Percentiles rank a stretch among this genome's conserved stretches.
Evolutionary conservation across 257 asterid genomes (phyloP).

Genomic region (Lantana camara): DNA sequence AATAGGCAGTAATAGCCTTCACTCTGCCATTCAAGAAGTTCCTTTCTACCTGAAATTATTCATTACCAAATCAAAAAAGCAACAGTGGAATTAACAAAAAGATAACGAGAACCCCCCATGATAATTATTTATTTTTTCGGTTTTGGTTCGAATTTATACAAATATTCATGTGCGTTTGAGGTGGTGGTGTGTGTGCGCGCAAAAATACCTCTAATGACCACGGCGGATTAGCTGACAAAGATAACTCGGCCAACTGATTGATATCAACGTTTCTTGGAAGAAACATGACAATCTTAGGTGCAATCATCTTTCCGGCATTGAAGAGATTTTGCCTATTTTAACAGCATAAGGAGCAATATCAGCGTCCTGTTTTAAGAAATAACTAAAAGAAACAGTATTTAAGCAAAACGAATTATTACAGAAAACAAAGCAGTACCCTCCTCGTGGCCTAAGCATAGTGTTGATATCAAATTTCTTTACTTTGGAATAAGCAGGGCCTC

Average conservation of each 20-base stretch:
- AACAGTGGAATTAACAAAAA: neutral
- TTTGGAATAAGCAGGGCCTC: constrained; percentile 89
- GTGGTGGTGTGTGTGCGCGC: too few species aligned
- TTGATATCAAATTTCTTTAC: constrained; percentile 66
- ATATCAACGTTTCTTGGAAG: constrained; percentile 85
- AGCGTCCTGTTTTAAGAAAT: constrained; percentile 12
- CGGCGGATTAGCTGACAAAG: constrained; percentile 71
- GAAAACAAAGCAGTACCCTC: constrained; percentile 63
- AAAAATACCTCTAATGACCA: constrained; percentile 84
- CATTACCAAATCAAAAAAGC: constrained; percentile 5
- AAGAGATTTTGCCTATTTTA: constrained; percentile 59
- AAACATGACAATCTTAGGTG: constrained; percentile 82
- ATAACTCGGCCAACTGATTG: constrained; percentile 73
- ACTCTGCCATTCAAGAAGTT: constrained; percentile 73
- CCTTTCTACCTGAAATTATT: constrained; percentile 73
- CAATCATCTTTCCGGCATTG: constrained; percentile 53
- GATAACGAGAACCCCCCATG: neutral
- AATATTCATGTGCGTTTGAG: too few species aligned
- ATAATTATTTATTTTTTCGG: too few species aligned
- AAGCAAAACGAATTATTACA: neutral
- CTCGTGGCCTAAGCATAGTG: constrained; percentile 81
- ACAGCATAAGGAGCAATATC: constrained; percentile 20
- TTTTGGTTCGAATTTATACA: too few species aligned
- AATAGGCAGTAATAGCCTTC: constrained; percentile 92
- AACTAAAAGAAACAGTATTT: neutral